Conservation (phyloP, 352 stramenopile genomes). For the Sclerospora graminicola region DNA sequence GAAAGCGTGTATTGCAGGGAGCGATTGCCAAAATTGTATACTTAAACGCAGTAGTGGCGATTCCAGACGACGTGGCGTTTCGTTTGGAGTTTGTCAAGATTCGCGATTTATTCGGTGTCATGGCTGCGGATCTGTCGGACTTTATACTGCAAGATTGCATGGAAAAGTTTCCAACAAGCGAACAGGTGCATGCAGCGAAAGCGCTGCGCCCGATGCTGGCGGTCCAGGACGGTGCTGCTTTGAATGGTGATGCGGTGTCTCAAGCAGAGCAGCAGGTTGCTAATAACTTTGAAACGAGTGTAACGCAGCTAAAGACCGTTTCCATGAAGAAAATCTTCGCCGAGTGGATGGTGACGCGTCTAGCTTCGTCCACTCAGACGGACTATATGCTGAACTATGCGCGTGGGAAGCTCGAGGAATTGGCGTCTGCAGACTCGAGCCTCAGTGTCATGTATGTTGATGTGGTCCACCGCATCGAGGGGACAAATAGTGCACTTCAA, state of each 20-base stretch:
- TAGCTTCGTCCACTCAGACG: constrained; percentile 31
- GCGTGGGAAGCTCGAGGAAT: constrained; percentile 40
- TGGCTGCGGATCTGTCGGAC: constrained; percentile 50
- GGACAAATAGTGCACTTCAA: constrained; percentile 33
- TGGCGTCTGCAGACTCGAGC: constrained; percentile 18
- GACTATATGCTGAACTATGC: constrained; percentile 45
- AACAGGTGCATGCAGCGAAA: constrained; percentile 41
- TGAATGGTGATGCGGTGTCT: constrained; percentile 17
- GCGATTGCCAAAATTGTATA: constrained; percentile 80
- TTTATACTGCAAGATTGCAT: constrained; percentile 60
- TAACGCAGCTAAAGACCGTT: constrained; percentile 28
- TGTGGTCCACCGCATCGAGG: constrained; percentile 59
- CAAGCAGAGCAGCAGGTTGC: constrained; percentile 39
- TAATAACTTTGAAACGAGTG: constrained; percentile 49
- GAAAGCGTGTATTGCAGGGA: constrained; percentile 61
- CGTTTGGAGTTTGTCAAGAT: constrained; percentile 70
- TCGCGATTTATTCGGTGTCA: constrained; percentile 60
- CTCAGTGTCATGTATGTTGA: constrained; percentile 55
- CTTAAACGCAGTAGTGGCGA: constrained; percentile 53
- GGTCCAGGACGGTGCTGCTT: constrained; percentile 3
- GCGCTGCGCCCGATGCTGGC: constrained; percentile 40
- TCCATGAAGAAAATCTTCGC: constrained; percentile 56
- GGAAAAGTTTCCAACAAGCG: constrained; percentile 43
- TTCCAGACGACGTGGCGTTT: constrained; percentile 53
- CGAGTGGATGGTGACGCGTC: constrained; percentile 48